A percentile compares a stretch with the other conserved stretches of the same genome.
phyloP scores from a whole-genome alignment of 1,139 yeast species.

The Yarrowia galli region DNA sequence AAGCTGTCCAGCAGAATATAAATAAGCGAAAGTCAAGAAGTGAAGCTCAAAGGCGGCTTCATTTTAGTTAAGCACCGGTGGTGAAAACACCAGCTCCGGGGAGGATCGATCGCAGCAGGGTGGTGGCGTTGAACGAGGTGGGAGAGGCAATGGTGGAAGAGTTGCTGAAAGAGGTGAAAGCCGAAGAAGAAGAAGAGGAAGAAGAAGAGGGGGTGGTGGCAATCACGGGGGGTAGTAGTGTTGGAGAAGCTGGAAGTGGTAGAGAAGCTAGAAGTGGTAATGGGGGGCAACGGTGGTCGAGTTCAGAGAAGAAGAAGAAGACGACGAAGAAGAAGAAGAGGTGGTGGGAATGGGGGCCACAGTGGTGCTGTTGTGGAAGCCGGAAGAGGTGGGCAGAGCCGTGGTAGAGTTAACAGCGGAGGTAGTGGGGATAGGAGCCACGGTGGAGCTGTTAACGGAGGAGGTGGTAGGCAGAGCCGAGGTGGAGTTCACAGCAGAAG shows the following conservation, averaged over 20 bases:
- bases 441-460: background rate
- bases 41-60: conserved; percentile 10
- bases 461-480: conserved; percentile 12
- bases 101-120: conserved; percentile 23
- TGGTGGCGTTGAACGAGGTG: conserved; percentile 26
- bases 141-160: conserved; percentile 14
- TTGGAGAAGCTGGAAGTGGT: conserved; percentile 16
- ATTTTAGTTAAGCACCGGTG: conserved; percentile 34
- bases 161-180: conserved; percentile 28
- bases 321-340: conserved; percentile 18
- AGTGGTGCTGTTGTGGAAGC: conserved; percentile 9
- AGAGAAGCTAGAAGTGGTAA: background rate
- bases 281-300: conserved; percentile 1
- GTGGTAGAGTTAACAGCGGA: background rate
- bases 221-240: conserved; percentile 9
- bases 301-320: conserved; percentile 14
- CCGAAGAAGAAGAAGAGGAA: conserved; percentile 21
- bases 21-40: conserved; percentile 32
- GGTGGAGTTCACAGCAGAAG: background rate
- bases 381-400: background rate
- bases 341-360: background rate
- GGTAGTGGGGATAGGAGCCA: background rate
- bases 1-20: conserved; percentile 36
- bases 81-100: conserved; percentile 31
- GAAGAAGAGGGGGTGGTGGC: conserved; percentile 7